These are phyloP conservation scores for Dactylella cylindrospora DNA, from an alignment of 2,329 filamentous ascomycete species.

Conservation along the genomic window DNA sequence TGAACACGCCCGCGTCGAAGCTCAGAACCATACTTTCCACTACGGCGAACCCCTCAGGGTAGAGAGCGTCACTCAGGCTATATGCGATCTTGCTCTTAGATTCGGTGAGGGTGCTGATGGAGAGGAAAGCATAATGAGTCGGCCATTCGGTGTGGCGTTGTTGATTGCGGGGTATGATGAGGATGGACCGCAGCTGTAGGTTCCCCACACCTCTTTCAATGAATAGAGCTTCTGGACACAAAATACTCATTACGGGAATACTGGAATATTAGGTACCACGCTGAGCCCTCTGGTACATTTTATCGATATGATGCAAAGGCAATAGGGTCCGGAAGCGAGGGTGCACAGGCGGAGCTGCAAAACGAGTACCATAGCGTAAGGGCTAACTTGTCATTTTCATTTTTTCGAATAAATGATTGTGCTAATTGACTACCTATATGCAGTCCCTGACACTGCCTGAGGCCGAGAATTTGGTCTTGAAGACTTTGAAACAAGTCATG, in stretches of 20 bases:
- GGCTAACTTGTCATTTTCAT: background rate
- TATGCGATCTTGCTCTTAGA: constrained; percentile 92
- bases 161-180: constrained; percentile 97
- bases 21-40: constrained; percentile 96
- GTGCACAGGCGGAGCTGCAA: constrained; percentile 94
- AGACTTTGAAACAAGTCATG: constrained; percentile 99
- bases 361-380: constrained; percentile 92
- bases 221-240: background rate
- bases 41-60: constrained; percentile 93
- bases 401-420: background rate
- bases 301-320: constrained; percentile 99
- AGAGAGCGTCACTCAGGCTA: constrained; percentile 97
- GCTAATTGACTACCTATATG: constrained; percentile 44
- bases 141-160: constrained; percentile 93
- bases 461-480: constrained; percentile 90
- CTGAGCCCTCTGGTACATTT: constrained; percentile 95
- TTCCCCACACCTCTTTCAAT: too few relatives aligned
- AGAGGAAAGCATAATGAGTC: constrained; percentile 97
- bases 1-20: constrained; percentile 96
- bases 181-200: constrained; percentile 85
- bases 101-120: constrained; percentile 97
- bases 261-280: constrained; percentile 69
- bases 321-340: constrained; percentile 95
- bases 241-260: constrained; percentile 8
- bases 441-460: constrained; percentile 86